These are phyloP conservation scores for Mortierella sp. DNA, from an alignment of 371 early-diverging fungal genomes.

Conservation along the genomic window DNA sequence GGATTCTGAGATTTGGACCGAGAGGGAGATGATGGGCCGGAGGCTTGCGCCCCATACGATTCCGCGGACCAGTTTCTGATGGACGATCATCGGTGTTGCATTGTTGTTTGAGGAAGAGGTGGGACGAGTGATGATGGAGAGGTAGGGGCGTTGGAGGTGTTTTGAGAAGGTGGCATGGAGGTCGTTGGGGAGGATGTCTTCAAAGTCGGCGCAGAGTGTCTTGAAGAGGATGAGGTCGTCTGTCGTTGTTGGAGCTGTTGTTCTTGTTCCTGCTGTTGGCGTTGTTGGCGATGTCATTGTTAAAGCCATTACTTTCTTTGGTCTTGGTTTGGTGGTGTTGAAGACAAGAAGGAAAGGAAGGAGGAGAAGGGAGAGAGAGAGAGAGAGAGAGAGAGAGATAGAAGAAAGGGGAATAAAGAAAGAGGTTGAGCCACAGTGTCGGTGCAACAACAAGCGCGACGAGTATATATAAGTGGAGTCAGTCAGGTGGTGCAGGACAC, in stretches of 20 bases:
- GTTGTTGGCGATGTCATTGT: neutral
- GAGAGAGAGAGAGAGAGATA: neutral
- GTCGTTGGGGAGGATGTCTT: slow-evolving; percentile 35
- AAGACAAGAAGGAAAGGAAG: neutral
- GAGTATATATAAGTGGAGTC: too few species aligned
- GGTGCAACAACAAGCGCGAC: too few species aligned
- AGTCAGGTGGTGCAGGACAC: too few species aligned
- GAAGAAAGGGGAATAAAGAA: neutral
- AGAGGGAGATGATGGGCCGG: slow-evolving; percentile 39
- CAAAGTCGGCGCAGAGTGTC: slow-evolving; percentile 48
- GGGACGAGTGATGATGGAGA: slow-evolving; percentile 11
- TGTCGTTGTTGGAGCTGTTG: neutral
- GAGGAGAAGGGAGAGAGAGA: neutral
- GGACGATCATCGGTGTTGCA: neutral
- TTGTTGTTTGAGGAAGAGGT: neutral
- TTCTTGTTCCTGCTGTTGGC: neutral
- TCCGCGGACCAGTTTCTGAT: slow-evolving; percentile 24
- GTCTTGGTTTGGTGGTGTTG: neutral
- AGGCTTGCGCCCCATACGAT: slow-evolving; percentile 37
- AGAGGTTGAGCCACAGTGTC: neutral
- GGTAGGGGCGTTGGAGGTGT: slow-evolving; percentile 22
- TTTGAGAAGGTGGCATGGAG: slow-evolving; percentile 25
- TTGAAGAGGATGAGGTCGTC: slow-evolving; percentile 19
- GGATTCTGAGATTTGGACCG: slow-evolving; percentile 30
- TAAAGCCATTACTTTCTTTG: neutral